These are phyloP conservation scores for Aspergillus haitiensis DNA, from an alignment of 495 filamentous ascomycete genomes.

Conservation along the genomic window DNA sequence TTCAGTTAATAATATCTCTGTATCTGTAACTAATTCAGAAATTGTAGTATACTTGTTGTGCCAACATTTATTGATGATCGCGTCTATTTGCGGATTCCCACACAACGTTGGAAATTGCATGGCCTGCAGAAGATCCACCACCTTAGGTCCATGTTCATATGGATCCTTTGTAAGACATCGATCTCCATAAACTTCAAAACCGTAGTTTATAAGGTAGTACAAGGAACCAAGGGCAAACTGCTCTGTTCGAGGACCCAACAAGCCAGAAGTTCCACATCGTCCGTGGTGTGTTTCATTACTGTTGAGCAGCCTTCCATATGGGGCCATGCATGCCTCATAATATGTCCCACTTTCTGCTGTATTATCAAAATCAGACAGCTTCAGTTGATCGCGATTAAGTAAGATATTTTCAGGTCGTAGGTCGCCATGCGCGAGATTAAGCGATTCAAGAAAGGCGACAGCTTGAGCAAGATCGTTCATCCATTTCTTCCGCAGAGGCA, in stretches of 20 bases:
- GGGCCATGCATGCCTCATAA: constrained; percentile 31
- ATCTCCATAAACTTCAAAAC: constrained; percentile 40
- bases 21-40: constrained; percentile 33
- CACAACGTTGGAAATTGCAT: constrained; percentile 39
- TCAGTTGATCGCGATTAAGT: constrained; percentile 29
- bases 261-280: constrained; percentile 29
- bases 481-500: constrained; percentile 35
- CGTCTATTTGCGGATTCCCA: constrained; percentile 36
- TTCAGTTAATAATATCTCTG: constrained; percentile 19
- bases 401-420: constrained; percentile 35
- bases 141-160: constrained; percentile 36
- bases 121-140: constrained; percentile 36
- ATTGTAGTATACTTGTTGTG: constrained; percentile 36
- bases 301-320: constrained; percentile 32
- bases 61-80: constrained; percentile 42
- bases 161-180: constrained; percentile 35
- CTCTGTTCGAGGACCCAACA: constrained; percentile 37
- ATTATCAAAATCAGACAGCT: constrained; percentile 34
- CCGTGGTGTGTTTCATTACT: constrained; percentile 28
- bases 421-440: constrained; percentile 39
- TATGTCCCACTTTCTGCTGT: constrained; percentile 31
- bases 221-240: constrained; percentile 42
- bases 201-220: constrained; percentile 41
- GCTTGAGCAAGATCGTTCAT: constrained; percentile 44
- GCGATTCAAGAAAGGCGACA: constrained; percentile 41